A percentile compares a stretch with the other conserved stretches of the same genome.
These are phyloP conservation scores for Coemansia nantahalensis DNA, from an alignment of 192 early-diverging fungal species.

Conservation along the genomic window DNA sequence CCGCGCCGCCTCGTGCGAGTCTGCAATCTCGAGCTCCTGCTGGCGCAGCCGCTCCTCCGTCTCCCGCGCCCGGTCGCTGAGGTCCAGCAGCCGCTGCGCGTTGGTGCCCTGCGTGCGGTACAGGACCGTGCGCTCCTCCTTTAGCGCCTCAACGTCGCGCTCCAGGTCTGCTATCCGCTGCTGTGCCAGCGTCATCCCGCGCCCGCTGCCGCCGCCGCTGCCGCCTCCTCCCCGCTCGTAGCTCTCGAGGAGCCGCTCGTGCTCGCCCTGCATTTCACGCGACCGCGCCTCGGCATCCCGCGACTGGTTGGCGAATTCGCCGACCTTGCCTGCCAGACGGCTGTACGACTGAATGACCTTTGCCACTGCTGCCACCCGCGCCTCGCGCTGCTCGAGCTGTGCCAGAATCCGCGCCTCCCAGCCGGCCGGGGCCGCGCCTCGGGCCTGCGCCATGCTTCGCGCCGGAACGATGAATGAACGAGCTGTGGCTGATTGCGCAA, in stretches of 20 bases:
- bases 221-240: conserved; percentile 21
- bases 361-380: conserved; percentile 45
- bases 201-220: conserved; percentile 9
- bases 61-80: conserved; percentile 76
- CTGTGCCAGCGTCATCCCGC: conserved; percentile 51
- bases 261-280: conserved; percentile 45
- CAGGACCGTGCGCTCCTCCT: conserved; percentile 83
- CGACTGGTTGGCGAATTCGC: conserved; percentile 43
- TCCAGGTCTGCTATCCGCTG: conserved; percentile 73
- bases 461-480: no score
- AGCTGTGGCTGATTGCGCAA: background rate
- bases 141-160: conserved; percentile 66
- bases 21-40: conserved; percentile 39
- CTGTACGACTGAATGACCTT: conserved; percentile 51
- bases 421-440: conserved; percentile 6
- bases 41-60: conserved; percentile 63
- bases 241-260: conserved; percentile 41
- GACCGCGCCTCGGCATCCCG: conserved; percentile 41
- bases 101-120: conserved; percentile 90
- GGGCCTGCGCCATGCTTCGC: conserved; percentile 15
- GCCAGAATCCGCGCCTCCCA: conserved; percentile 48
- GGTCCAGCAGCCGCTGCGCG: conserved; percentile 82
- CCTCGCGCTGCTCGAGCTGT: conserved; percentile 47
- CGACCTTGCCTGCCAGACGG: conserved; percentile 39
- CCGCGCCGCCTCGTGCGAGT: conserved; percentile 43